Evolutionary conservation across 2,329 filamentous ascomycete species (phyloP).

Genomic region (Colletotrichum phormii): DNA sequence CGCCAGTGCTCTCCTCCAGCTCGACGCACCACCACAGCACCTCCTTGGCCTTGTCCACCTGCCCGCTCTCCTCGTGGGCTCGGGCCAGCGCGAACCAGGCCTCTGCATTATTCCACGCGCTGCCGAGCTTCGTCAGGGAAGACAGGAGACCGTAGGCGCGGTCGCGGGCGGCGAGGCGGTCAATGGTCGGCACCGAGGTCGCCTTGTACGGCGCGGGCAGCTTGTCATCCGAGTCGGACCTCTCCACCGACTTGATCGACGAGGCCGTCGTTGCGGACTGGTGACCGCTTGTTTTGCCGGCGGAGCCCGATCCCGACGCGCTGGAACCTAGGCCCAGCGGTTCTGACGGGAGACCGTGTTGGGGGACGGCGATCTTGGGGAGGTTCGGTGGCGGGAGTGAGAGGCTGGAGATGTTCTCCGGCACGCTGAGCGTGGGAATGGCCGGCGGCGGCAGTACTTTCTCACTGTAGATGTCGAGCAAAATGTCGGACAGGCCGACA

Average conservation of each 20-base stretch:
- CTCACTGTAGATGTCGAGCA: constrained; percentile 86
- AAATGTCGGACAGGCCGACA: constrained; percentile 83
- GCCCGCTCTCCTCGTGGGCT: constrained; percentile 88
- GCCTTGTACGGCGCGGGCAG: constrained; percentile 66
- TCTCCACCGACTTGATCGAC: constrained; percentile 34
- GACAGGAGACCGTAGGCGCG: constrained; percentile 87
- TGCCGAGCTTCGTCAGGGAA: constrained; percentile 84
- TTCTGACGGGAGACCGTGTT: constrained; percentile 51
- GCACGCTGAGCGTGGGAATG: constrained; percentile 56
- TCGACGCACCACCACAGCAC: constrained; percentile 98
- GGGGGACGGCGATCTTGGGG: constrained; percentile 20
- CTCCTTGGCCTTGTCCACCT: constrained; percentile 88
- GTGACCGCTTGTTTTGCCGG: constrained; percentile 36
- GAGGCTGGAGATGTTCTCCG: constrained; percentile 42
- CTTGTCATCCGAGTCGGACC: constrained; percentile 48
- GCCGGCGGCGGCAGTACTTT: constrained; percentile 70
- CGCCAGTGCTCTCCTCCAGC: constrained; percentile 84
- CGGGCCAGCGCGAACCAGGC: constrained; percentile 92
- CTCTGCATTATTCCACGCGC: constrained; percentile 91
- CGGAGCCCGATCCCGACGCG: constrained; percentile 1
- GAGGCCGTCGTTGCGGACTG: constrained; percentile 26
- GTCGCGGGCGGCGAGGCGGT: constrained; percentile 89
- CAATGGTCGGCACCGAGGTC: constrained; percentile 76
- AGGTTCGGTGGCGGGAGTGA: constrained; percentile 19
- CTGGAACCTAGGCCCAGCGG: constrained; percentile 59